phyloP scores from a whole-genome alignment of 441 rosid genomes.

The Isatis lusitanica region DNA sequence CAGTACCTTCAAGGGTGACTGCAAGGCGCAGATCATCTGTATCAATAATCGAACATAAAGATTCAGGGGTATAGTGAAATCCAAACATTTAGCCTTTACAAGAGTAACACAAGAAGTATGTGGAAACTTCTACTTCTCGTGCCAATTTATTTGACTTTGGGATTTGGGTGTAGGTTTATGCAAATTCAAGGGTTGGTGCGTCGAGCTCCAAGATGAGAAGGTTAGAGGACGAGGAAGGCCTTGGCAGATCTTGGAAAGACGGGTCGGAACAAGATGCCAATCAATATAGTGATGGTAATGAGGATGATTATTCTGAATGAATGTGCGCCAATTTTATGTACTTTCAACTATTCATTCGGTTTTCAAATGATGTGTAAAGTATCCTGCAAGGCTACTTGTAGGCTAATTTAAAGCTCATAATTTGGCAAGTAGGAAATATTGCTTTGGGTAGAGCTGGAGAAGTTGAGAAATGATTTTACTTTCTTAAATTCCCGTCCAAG shows the following conservation, averaged over 20 bases:
- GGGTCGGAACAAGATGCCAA: constrained; percentile 41
- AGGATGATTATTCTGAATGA: constrained; percentile 76
- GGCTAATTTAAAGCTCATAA: background rate
- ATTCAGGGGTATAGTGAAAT: constrained; percentile 54
- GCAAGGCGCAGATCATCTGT: constrained; percentile 64
- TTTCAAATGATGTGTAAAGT: background rate
- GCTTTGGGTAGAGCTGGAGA: too few species aligned
- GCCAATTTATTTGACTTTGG: constrained; percentile 13
- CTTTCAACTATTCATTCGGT: background rate
- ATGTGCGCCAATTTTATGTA: background rate
- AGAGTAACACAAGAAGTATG: background rate
- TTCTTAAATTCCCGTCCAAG: background rate
- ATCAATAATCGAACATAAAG: constrained; percentile 65
- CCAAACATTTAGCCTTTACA: constrained; percentile 9
- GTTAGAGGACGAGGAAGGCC: constrained; percentile 59
- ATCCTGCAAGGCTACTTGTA: background rate
- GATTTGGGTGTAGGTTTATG: constrained; percentile 47
- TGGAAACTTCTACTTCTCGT: constrained; percentile 4
- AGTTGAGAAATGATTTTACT: background rate
- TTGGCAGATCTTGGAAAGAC: constrained; percentile 46
- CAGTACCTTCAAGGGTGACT: constrained; percentile 75
- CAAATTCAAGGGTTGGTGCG: constrained; percentile 47
- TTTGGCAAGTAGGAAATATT: background rate
- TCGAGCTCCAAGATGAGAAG: constrained; percentile 56
- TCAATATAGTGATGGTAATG: constrained; percentile 61